Conservation (phyloP, 345 rosid species). For the Pistacia atlantica region DNA sequence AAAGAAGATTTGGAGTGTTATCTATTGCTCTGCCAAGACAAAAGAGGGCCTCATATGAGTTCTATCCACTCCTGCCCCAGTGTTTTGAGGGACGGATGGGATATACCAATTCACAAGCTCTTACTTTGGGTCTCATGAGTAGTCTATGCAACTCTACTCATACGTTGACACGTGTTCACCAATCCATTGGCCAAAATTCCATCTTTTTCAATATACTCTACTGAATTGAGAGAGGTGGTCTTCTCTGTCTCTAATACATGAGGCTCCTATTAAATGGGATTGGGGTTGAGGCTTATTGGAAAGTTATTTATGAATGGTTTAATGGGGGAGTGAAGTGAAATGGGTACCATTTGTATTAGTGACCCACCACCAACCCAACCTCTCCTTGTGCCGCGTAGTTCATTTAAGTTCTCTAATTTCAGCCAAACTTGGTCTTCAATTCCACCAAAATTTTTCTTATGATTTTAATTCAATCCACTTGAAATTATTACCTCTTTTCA, state of each 20-base stretch:
- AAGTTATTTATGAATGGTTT: too few relatives aligned
- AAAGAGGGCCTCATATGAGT: constrained; percentile 30
- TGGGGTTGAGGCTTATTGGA: background rate
- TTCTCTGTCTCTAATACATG: too few relatives aligned
- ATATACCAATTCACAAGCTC: too few relatives aligned
- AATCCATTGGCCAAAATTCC: too few relatives aligned
- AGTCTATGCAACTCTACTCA: background rate
- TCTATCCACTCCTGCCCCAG: constrained; percentile 19
- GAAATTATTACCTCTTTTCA: background rate
- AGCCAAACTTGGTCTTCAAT: background rate
- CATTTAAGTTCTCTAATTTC: background rate
- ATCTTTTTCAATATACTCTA: too few relatives aligned
- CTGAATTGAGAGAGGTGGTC: too few relatives aligned
- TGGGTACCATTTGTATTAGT: background rate
- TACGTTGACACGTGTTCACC: constrained; percentile 18
- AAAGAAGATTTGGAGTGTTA: constrained; percentile 19
- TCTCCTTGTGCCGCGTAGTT: constrained; percentile 6
- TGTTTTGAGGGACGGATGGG: background rate
- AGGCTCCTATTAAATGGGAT: background rate
- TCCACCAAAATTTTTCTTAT: constrained; percentile 2
- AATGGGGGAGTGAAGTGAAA: background rate
- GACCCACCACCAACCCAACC: background rate
- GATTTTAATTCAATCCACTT: background rate
- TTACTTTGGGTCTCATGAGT: constrained; percentile 11
- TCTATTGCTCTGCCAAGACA: constrained; percentile 17